Base-by-base conservation (phyloP, 257 asterid species). In the Datura wrightii region DNA sequence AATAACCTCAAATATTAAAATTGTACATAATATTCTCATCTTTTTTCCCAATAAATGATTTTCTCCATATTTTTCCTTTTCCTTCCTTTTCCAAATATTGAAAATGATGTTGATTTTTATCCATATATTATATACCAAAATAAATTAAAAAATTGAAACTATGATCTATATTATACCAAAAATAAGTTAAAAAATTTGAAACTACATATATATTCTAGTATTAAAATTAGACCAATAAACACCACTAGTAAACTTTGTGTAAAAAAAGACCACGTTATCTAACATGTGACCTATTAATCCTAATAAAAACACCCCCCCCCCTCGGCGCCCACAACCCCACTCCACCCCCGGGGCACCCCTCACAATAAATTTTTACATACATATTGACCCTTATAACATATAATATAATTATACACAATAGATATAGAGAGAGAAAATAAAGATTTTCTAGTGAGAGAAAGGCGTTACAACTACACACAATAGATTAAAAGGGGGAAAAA, bases 371-470 rank as follows among this genome's bases (percentile, higher is more conserved):
- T 10, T 50, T 48, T 11, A 50, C 44, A 48, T 48, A 24, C 58
- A 74, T 74, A 74, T 19, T 46, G 59, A 74, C 41, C 44, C 18
- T 24, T 74, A 15, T 3, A 71, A 41, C 1, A 44, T 8, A 39
- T 4, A 39, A 39, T 39, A 31, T 76, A 19, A 76, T 50, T 67
- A 76, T 31, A 76, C 60, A 48, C 59, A 48, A 10, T 50, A 76
- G 82, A 76, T 76, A 24, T 76, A 76, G 82, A 24, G 82, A 76
- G 80, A 48, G 81, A 50, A 50, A 48, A 76, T 18, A 24, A 76
- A 76, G 81, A 76, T 76, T 52, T 76, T 48, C n/a, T 24, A 19
- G 62, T 5, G 41, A 48, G 81, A 50, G 11, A 48, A 50, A 76
- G 37, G 55, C 82, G 82, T 76, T 76, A 76, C 82, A 76, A 50